Evolutionary conservation across 2,329 filamentous ascomycete genomes (phyloP).

Genomic region (Annulohypoxylon truncatum): DNA sequence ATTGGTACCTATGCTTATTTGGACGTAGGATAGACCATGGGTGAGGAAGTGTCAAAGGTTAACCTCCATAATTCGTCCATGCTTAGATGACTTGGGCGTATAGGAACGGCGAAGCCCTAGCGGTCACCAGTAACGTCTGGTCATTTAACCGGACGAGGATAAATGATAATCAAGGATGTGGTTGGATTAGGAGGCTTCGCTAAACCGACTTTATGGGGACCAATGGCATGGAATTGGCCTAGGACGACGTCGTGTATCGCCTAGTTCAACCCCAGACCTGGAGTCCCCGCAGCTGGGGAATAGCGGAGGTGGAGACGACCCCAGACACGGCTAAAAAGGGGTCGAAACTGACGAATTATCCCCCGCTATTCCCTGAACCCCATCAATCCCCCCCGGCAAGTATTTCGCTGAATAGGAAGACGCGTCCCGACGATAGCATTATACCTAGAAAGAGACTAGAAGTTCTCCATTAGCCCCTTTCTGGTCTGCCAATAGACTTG

Average conservation of each 20-base stretch:
- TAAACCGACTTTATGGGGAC: neutral
- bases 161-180: neutral
- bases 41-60: neutral
- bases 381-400: conserved; percentile 28
- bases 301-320: conserved; percentile 19
- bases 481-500: neutral
- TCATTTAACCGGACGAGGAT: conserved; percentile 19
- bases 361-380: neutral
- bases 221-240: neutral
- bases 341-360: neutral
- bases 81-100: neutral
- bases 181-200: neutral
- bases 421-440: neutral
- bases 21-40: neutral
- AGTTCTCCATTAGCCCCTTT: neutral
- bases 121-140: neutral
- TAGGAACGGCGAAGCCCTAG: neutral
- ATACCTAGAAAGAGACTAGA: neutral
- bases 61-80: neutral
- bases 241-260: neutral
- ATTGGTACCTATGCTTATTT: neutral
- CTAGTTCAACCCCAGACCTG: conserved; percentile 28
- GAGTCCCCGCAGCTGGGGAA: conserved; percentile 24
- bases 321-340: conserved; percentile 35
- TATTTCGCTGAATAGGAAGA: conserved; percentile 6